Evolutionary conservation across 495 filamentous ascomycete genomes (phyloP).

Genomic region (Rostrohypoxylon terebratum): DNA sequence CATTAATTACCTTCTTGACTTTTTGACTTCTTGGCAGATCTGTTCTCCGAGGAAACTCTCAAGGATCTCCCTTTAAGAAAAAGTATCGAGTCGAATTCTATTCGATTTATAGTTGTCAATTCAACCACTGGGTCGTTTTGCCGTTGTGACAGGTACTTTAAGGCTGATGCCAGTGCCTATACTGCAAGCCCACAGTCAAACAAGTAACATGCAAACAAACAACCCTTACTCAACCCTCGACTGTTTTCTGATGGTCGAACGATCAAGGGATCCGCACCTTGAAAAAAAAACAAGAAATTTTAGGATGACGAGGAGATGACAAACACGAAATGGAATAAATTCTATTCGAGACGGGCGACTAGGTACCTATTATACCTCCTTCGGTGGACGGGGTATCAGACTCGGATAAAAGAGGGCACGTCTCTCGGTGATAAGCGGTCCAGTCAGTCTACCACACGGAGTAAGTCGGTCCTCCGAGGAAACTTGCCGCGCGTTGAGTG

Average conservation of each 20-base stretch:
- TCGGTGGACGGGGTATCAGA: constrained; percentile 37
- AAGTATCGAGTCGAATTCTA: neutral
- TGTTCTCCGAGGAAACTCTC: neutral
- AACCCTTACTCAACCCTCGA: neutral
- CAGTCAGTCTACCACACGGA: neutral
- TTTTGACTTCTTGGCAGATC: neutral
- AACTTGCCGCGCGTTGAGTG: constrained; percentile 14
- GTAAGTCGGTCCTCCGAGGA: constrained; percentile 10
- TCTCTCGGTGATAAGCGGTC: constrained; percentile 27
- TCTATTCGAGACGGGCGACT: constrained; percentile 30
- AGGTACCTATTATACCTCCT: constrained; percentile 33
- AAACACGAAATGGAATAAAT: constrained; percentile 35
- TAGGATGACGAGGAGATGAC: constrained; percentile 25
- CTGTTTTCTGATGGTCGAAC: neutral
- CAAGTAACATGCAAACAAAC: neutral
- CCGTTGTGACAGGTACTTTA: neutral
- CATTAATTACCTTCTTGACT: neutral
- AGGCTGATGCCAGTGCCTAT: neutral
- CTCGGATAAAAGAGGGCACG: constrained; percentile 46
- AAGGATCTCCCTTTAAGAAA: neutral
- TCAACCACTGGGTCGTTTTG: neutral
- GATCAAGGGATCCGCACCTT: neutral
- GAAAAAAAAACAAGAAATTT: neutral
- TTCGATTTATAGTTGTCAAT: neutral
- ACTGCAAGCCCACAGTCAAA: neutral